Percentiles rank a stretch among this genome's conserved stretches.
These are phyloP conservation scores for Eucalyptus tenuipes DNA, from an alignment of 345 rosid species.

Conservation along the genomic window DNA sequence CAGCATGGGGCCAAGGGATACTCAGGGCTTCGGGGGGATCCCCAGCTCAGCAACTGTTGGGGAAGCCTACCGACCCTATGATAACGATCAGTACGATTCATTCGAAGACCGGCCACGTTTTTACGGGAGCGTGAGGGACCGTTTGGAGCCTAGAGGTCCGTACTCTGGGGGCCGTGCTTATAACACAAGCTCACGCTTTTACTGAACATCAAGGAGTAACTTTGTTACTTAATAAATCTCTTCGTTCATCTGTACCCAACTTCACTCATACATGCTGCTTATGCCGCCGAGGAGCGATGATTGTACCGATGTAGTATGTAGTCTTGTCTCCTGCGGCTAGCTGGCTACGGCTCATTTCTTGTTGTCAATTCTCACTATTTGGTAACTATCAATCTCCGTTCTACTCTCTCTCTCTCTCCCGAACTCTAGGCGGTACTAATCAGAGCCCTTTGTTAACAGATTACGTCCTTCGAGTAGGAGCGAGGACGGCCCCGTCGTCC, in stretches of 20 bases:
- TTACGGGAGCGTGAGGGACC: conserved; percentile 44
- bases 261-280: neutral
- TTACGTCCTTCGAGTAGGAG: conserved; percentile 2
- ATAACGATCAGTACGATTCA: conserved; percentile 35
- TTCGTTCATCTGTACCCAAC: neutral
- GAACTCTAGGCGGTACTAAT: neutral
- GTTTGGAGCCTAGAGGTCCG: conserved; percentile 52
- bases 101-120: conserved; percentile 45
- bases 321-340: neutral
- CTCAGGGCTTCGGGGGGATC: conserved; percentile 26
- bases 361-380: neutral
- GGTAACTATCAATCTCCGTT: neutral
- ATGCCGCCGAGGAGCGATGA: neutral
- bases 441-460: neutral
- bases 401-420: neutral
- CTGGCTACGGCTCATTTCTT: neutral
- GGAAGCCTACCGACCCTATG: conserved; percentile 40
- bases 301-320: neutral
- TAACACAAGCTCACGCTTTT: conserved; percentile 41
- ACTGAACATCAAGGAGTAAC: conserved; percentile 1
- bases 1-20: conserved; percentile 17
- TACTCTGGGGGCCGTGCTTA: conserved; percentile 53
- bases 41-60: conserved; percentile 24
- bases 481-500: neutral
- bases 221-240: neutral